Evolutionary conservation across 2,329 filamentous ascomycete genomes (phyloP).

Genomic region (Fusarium udum): DNA sequence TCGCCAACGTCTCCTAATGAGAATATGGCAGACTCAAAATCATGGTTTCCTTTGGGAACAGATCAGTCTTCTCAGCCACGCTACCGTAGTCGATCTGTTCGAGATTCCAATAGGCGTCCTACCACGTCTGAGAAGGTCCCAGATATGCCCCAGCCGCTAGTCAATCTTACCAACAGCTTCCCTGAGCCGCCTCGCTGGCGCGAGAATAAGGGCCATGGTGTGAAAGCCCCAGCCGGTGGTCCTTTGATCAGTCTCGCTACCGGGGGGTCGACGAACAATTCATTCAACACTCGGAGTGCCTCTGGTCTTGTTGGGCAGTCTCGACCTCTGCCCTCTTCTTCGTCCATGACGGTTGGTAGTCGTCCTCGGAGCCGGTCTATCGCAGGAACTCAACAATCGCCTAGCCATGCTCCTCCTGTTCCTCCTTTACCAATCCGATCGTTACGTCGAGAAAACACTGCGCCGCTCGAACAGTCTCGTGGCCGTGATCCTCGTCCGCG

Average conservation of each 20-base stretch:
- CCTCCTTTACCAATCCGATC: conserved; percentile 45
- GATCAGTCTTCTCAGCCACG: conserved; percentile 48
- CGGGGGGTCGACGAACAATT: conserved; percentile 34
- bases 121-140: conserved; percentile 41
- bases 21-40: conserved; percentile 43
- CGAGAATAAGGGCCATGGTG: conserved; percentile 61
- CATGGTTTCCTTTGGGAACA: conserved; percentile 52
- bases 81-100: conserved; percentile 43
- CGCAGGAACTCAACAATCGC: conserved; percentile 26
- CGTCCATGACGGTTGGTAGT: conserved; percentile 16
- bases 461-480: conserved; percentile 33
- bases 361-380: conserved; percentile 43
- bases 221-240: conserved; percentile 52
- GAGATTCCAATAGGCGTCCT: conserved; percentile 29
- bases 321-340: conserved; percentile 25
- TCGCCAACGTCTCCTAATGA: conserved; percentile 36
- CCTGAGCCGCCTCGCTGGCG: conserved; percentile 69
- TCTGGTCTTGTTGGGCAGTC: conserved; percentile 34
- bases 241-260: conserved; percentile 60
- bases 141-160: conserved; percentile 65
- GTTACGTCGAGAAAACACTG: conserved; percentile 40
- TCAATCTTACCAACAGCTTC: conserved; percentile 71
- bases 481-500: conserved; percentile 41
- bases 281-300: conserved; percentile 15
- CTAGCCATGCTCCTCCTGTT: conserved; percentile 35